Conservation (phyloP, 2,329 filamentous ascomycete species). For the Diaporthe sp. region DNA sequence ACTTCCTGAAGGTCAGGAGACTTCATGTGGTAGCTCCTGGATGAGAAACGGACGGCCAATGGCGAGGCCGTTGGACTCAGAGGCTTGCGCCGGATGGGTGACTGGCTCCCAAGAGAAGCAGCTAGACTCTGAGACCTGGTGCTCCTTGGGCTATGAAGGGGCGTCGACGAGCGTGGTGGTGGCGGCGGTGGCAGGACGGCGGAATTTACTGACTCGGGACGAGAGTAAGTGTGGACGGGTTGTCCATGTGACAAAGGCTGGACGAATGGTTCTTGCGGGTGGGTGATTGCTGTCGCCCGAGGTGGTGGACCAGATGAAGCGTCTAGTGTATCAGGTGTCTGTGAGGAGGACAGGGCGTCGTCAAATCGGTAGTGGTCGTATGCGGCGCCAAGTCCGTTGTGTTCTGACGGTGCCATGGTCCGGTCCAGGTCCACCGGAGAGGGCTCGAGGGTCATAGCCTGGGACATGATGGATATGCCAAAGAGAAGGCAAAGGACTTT, state of each 20-base stretch:
- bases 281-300: conserved; percentile 28
- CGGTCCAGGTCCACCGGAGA: conserved; percentile 35
- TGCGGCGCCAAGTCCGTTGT: conserved; percentile 37
- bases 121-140: conserved; percentile 51
- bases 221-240: conserved; percentile 25
- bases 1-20: conserved; percentile 57
- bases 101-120: conserved; percentile 45
- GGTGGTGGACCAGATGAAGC: conserved; percentile 41
- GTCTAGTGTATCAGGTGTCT: conserved; percentile 42
- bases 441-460: conserved; percentile 34
- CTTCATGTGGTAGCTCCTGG: conserved; percentile 55
- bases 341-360: conserved; percentile 36
- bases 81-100: conserved; percentile 71
- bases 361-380: conserved; percentile 42
- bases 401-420: conserved; percentile 35
- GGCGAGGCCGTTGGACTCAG: conserved; percentile 69
- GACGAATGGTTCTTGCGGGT: conserved; percentile 30
- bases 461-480: conserved; percentile 40
- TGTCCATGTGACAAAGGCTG: conserved; percentile 28
- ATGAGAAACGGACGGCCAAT: conserved; percentile 64
- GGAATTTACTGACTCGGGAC: conserved; percentile 31
- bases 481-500: conserved; percentile 34
- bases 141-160: conserved; percentile 48
- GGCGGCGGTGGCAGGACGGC: conserved; percentile 24
- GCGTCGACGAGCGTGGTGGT: conserved; percentile 31